phyloP scores from a whole-genome alignment of 108 stramenopile genomes.

The Fistulifera pelliculosa region DNA sequence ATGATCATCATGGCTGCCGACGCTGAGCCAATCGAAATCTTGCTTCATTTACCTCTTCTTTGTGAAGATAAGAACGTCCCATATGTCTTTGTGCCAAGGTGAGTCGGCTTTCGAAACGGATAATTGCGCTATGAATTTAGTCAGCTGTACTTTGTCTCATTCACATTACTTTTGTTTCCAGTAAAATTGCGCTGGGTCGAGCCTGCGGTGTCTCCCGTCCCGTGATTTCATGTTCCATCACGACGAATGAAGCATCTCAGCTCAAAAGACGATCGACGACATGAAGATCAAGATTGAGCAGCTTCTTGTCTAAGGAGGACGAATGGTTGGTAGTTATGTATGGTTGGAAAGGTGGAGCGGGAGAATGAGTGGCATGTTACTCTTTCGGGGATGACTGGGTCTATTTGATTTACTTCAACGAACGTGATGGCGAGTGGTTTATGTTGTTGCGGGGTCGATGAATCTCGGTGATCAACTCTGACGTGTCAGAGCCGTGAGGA shows the following conservation, averaged over 20 bases:
- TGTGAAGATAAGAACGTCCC: constrained; percentile 99
- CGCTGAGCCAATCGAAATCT: constrained; percentile 98
- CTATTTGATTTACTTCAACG: constrained; percentile 31
- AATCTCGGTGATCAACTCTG: constrained; percentile 62
- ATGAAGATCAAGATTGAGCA: constrained; percentile 99
- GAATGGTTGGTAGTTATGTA: constrained; percentile 1
- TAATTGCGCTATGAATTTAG: background rate
- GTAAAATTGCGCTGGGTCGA: constrained; percentile 97
- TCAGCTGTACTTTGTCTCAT: background rate
- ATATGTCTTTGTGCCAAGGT: constrained; percentile 98
- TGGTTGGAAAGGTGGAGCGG: background rate
- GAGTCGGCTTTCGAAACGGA: constrained; percentile 5
- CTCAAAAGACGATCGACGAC: constrained; percentile 92
- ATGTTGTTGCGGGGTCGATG: constrained; percentile 44
- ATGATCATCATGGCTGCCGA: constrained; percentile 99
- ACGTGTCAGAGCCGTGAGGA: constrained; percentile 48
- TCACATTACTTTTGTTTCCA: constrained; percentile 11
- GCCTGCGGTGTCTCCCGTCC: constrained; percentile 99
- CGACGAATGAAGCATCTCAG: constrained; percentile 97
- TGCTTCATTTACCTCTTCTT: constrained; percentile 96
- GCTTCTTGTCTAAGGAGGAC: constrained; percentile 84
- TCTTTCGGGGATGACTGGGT: constrained; percentile 50
- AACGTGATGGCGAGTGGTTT: background rate
- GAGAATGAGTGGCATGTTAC: constrained; percentile 17
- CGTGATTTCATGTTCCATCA: constrained; percentile 94